Conservation (phyloP, 768 basidiomycete genomes). For the Pisolithus sp. region DNA sequence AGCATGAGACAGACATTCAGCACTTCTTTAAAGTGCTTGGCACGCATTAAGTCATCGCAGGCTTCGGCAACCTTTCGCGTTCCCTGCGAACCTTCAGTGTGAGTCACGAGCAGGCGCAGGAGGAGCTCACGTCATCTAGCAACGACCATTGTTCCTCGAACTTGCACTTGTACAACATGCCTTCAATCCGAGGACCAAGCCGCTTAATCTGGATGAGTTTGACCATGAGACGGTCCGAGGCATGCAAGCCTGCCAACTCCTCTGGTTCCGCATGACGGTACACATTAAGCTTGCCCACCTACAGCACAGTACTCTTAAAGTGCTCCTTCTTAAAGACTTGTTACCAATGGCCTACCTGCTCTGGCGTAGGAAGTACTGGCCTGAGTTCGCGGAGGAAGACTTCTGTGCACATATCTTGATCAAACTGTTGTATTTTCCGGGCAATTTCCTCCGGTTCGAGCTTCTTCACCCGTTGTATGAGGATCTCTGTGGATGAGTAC, state of each 20-base stretch:
- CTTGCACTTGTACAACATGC: constrained; percentile 89
- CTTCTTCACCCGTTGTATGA: constrained; percentile 81
- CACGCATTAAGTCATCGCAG: constrained; percentile 69
- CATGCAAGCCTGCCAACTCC: constrained; percentile 84
- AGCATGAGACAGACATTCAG: constrained; percentile 56
- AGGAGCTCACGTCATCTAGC: constrained; percentile 62
- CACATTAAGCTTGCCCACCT: constrained; percentile 86
- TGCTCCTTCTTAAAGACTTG: neutral
- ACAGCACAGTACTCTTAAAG: neutral
- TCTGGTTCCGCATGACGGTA: constrained; percentile 82
- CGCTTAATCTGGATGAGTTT: constrained; percentile 93
- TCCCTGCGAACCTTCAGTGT: constrained; percentile 41
- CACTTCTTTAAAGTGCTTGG: constrained; percentile 85
- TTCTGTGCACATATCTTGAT: constrained; percentile 80
- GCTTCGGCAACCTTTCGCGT: constrained; percentile 78
- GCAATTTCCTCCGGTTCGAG: constrained; percentile 85
- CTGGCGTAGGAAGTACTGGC: constrained; percentile 83
- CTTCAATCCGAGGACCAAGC: constrained; percentile 78
- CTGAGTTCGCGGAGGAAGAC: constrained; percentile 86
- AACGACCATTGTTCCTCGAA: constrained; percentile 84
- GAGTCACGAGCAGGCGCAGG: neutral
- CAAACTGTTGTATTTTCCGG: constrained; percentile 77
- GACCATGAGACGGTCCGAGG: constrained; percentile 94
- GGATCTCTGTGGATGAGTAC: constrained; percentile 57
- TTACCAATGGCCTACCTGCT: constrained; percentile 50